Conservation (phyloP, 2,329 filamentous ascomycete species). For the Phoma sp. region DNA sequence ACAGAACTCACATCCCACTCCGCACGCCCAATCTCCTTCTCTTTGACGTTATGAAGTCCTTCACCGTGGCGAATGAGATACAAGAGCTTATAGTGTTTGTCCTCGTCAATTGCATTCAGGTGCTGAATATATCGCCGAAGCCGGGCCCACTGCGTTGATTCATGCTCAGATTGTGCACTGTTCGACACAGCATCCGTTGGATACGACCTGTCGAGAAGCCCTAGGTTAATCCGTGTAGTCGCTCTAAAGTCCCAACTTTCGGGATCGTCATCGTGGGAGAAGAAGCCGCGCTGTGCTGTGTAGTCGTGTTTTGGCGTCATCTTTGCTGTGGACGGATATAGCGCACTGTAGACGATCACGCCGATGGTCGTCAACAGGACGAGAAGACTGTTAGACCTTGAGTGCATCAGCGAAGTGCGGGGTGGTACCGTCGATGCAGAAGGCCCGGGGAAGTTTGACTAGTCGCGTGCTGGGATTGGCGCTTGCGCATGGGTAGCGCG, state of each 20-base stretch:
- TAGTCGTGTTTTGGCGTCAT: conserved; percentile 13
- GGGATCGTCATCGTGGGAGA: conserved; percentile 24
- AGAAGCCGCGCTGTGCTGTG: conserved; percentile 20
- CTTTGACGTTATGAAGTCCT: conserved; percentile 66
- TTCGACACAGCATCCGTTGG: conserved; percentile 53
- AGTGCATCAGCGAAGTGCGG: background rate
- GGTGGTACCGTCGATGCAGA: background rate
- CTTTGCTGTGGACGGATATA: background rate
- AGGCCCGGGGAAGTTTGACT: background rate
- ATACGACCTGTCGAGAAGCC: conserved; percentile 66
- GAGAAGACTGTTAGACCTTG: background rate
- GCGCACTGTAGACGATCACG: background rate
- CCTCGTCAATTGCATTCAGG: conserved; percentile 55
- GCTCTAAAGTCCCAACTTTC: conserved; percentile 23
- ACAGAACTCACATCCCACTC: conserved; percentile 65
- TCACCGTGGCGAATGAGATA: conserved; percentile 72
- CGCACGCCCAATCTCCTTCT: conserved; percentile 67
- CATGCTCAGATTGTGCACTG: conserved; percentile 25
- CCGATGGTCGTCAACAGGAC: background rate
- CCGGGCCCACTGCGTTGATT: conserved; percentile 43
- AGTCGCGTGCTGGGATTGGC: background rate
- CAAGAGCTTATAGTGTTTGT: conserved; percentile 66
- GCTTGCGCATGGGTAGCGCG: background rate
- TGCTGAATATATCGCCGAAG: conserved; percentile 62
- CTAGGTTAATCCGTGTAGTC: conserved; percentile 52